Conservation (phyloP, 495 filamentous ascomycete species). For the Tetracladium marchalianum region DNA sequence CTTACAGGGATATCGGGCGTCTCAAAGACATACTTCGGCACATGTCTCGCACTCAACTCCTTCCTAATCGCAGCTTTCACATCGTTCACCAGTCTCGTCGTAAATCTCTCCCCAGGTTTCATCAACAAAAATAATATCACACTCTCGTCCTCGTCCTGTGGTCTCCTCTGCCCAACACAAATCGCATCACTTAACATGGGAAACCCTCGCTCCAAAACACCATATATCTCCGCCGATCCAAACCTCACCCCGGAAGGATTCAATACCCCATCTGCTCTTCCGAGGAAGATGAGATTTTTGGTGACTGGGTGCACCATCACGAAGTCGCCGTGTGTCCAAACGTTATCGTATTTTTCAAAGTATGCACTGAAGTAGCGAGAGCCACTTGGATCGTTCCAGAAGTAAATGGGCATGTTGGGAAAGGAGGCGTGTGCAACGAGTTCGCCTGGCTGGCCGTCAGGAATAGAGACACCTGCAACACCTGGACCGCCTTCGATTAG, state of each 20-base stretch:
- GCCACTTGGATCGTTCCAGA: slow-evolving; percentile 55
- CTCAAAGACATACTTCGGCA: slow-evolving; percentile 70
- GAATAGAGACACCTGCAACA: slow-evolving; percentile 41
- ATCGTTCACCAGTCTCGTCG: slow-evolving; percentile 41
- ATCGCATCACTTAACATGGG: slow-evolving; percentile 53
- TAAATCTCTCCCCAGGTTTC: slow-evolving; percentile 48
- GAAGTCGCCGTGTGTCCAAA: slow-evolving; percentile 80
- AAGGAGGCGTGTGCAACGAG: slow-evolving; percentile 59
- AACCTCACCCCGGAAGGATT: slow-evolving; percentile 86
- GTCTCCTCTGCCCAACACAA: slow-evolving; percentile 65
- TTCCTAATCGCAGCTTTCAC: slow-evolving; percentile 52
- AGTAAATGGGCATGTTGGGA: slow-evolving; percentile 62
- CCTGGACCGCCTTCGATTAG: slow-evolving; percentile 41
- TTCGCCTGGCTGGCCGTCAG: slow-evolving; percentile 58
- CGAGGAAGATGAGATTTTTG: slow-evolving; percentile 55
- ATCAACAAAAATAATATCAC: slow-evolving; percentile 71
- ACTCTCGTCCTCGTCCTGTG: slow-evolving; percentile 57
- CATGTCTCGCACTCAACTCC: slow-evolving; percentile 61
- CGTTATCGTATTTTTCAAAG: slow-evolving; percentile 60
- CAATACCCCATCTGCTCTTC: slow-evolving; percentile 80
- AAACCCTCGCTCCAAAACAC: slow-evolving; percentile 58
- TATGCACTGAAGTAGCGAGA: slow-evolving; percentile 59
- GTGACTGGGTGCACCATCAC: slow-evolving; percentile 59
- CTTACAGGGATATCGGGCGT: slow-evolving; percentile 71
- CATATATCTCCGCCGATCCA: slow-evolving; percentile 74